Evolutionary conservation across 2,329 filamentous ascomycete genomes (phyloP).

Genomic region (Talaromyces sp.): DNA sequence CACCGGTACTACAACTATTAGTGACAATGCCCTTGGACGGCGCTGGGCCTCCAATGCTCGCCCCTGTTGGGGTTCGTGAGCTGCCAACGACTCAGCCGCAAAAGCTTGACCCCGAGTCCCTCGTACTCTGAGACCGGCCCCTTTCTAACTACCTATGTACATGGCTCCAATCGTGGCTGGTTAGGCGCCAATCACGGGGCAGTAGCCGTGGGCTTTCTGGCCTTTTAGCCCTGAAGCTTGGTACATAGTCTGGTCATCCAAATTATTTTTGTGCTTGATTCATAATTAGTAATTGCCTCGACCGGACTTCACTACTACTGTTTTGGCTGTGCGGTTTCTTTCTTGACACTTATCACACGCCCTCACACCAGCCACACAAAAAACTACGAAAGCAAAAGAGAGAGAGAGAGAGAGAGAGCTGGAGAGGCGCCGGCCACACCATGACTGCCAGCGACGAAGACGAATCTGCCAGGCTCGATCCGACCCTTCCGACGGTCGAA

Average conservation of each 20-base stretch:
- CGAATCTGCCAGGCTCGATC: constrained; percentile 16
- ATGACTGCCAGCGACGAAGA: constrained; percentile 4
- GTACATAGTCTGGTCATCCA: background rate
- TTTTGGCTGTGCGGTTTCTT: background rate
- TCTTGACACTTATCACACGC: background rate
- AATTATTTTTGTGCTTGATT: background rate
- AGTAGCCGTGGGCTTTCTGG: background rate
- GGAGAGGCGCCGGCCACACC: background rate
- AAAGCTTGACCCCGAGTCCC: background rate
- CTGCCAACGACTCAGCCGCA: background rate
- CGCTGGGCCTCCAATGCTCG: background rate
- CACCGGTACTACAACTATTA: no score
- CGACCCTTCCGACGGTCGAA: constrained; percentile 72
- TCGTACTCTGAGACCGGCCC: background rate
- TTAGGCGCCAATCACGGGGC: background rate
- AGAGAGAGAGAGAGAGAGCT: background rate
- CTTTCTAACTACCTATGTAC: background rate
- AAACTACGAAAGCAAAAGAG: background rate
- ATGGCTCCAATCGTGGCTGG: background rate
- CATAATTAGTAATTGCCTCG: background rate
- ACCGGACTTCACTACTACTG: no score
- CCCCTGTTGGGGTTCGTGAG: background rate
- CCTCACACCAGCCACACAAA: background rate
- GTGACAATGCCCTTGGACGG: no score
- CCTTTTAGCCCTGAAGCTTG: background rate